These are phyloP conservation scores for Aaosphaeria arxii DNA, from an alignment of 2,329 filamentous ascomycete species.

Conservation along the genomic window DNA sequence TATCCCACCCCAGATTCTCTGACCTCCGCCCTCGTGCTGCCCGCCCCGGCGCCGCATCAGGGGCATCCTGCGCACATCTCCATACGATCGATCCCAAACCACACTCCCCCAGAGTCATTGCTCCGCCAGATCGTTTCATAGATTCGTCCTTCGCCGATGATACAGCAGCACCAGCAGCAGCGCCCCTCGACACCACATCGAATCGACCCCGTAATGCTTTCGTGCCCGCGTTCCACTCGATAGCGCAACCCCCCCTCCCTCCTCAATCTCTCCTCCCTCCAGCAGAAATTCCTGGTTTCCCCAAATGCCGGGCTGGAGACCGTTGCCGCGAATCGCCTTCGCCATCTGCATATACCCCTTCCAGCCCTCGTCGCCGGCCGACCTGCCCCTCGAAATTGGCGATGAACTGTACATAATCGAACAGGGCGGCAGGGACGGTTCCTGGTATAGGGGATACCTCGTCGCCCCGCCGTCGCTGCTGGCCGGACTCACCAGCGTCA, in stretches of 20 bases:
- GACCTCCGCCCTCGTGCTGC: too few relatives aligned
- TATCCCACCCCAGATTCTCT: too few relatives aligned
- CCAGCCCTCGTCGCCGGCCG: conserved; percentile 77
- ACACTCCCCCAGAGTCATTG: background rate
- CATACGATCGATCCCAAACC: background rate
- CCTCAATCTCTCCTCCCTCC: background rate
- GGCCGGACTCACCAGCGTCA: conserved; percentile 83
- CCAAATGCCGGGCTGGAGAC: conserved; percentile 70
- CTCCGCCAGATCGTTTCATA: too few relatives aligned
- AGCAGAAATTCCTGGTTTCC: too few relatives aligned
- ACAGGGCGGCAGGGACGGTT: conserved; percentile 77
- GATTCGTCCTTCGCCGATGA: too few relatives aligned
- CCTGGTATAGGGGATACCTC: conserved; percentile 94
- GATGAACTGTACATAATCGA: conserved; percentile 99
- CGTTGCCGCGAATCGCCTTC: conserved; percentile 94
- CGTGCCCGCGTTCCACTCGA: conserved; percentile 1
- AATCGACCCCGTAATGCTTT: conserved; percentile 3
- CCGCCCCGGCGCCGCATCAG: too few relatives aligned
- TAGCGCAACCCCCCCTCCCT: conserved; percentile 2
- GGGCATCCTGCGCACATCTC: background rate
- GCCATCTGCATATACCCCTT: conserved; percentile 96
- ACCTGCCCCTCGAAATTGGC: conserved; percentile 93
- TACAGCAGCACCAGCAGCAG: background rate
- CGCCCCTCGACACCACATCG: background rate
- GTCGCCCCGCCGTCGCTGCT: conserved; percentile 91